Evolutionary conservation across 1,284 basidiomycete genomes (phyloP).

Genomic region (Cryptococcus neoformans): DNA sequence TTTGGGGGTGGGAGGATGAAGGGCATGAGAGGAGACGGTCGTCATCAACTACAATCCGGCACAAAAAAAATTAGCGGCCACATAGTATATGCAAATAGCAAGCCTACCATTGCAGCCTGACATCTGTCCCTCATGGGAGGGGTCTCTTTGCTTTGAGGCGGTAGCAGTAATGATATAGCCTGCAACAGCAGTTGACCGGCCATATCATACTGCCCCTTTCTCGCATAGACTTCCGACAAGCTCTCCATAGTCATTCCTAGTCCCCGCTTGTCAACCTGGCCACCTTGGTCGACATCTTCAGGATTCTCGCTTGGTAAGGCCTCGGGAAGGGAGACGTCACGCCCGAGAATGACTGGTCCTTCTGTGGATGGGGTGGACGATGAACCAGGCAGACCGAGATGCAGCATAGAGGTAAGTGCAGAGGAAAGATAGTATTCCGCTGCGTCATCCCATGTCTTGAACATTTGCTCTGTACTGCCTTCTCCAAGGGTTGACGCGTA

Average conservation of each 20-base stretch:
- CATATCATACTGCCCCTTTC: conserved; percentile 36
- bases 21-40: conserved; percentile 42
- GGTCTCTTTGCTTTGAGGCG: conserved; percentile 22
- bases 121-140: conserved; percentile 39
- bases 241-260: conserved; percentile 50
- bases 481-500: conserved; percentile 1
- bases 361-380: neutral
- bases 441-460: conserved; percentile 27
- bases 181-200: conserved; percentile 46
- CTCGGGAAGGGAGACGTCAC: conserved; percentile 30
- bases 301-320: conserved; percentile 1
- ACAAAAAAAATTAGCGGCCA: neutral
- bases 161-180: conserved; percentile 42
- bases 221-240: conserved; percentile 45
- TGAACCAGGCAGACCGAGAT: conserved; percentile 25
- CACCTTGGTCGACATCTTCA: conserved; percentile 25
- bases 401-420: conserved; percentile 40
- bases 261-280: conserved; percentile 41
- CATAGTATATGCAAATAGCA: neutral
- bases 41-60: conserved; percentile 40
- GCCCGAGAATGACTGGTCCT: conserved; percentile 33
- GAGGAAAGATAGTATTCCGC: conserved; percentile 36
- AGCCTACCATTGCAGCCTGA: conserved; percentile 39
- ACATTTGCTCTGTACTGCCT: neutral
- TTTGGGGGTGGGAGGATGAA: conserved; percentile 33